Evolutionary conservation across 805 yeast genomes (phyloP).

Genomic region (Candida nonsorbophila): DNA sequence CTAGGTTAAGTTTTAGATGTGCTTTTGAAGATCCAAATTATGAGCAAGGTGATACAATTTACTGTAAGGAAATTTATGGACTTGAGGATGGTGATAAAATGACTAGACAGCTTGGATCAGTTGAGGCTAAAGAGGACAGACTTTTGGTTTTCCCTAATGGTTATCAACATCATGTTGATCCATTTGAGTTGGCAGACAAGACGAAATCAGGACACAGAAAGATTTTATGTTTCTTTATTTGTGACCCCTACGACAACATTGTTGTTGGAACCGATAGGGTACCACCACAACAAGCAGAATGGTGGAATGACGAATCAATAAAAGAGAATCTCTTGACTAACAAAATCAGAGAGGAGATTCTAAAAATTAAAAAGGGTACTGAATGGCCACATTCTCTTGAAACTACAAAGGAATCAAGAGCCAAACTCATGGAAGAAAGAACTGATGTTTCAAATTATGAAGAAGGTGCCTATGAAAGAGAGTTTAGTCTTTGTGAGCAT

Average conservation of each 20-base stretch:
- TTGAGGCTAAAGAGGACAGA: conserved; percentile 19
- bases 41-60: conserved; percentile 26
- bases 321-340: neutral
- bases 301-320: conserved; percentile 17
- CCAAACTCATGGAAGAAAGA: conserved; percentile 28
- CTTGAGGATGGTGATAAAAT: conserved; percentile 21
- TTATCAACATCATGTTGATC: conserved; percentile 35
- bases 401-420: conserved; percentile 20
- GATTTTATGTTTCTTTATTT: conserved; percentile 34
- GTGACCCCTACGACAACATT: conserved; percentile 27
- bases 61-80: conserved; percentile 21
- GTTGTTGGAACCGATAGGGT: conserved; percentile 25
- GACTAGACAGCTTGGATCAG: conserved; percentile 19
- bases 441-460: conserved; percentile 8
- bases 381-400: conserved; percentile 15
- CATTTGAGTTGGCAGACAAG: conserved; percentile 30
- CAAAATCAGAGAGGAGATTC: neutral
- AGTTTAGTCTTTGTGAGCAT: conserved; percentile 30
- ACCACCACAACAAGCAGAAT: conserved; percentile 33
- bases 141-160: conserved; percentile 34
- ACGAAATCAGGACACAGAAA: conserved; percentile 32
- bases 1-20: conserved; percentile 23
- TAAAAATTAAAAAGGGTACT: conserved; percentile 5
- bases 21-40: conserved; percentile 26
- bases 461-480: conserved; percentile 11